Conservation (phyloP, 2,329 filamentous ascomycete species). For the Tolypocladium tundrense region DNA sequence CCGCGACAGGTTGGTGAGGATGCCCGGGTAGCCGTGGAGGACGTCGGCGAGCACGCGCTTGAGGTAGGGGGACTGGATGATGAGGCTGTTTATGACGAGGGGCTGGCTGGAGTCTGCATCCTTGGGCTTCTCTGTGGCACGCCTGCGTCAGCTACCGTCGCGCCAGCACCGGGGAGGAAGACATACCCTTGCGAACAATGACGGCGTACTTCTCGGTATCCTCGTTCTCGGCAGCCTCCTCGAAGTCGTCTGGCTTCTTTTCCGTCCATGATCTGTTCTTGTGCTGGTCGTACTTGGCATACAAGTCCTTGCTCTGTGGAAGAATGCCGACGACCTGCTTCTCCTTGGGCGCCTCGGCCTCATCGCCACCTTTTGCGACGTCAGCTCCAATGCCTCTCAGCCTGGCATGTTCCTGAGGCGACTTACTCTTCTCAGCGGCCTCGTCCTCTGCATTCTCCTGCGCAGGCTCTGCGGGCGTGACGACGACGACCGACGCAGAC, state of each 20-base stretch:
- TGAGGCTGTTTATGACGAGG: slow-evolving; percentile 50
- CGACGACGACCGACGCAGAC: slow-evolving; percentile 2
- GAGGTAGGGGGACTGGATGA: slow-evolving; percentile 52
- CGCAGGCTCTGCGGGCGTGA: not conserved
- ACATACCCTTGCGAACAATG: slow-evolving; percentile 40
- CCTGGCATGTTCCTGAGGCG: not conserved
- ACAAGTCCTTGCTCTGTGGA: slow-evolving; percentile 30
- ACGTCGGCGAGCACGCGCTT: slow-evolving; percentile 45
- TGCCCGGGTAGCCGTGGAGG: slow-evolving; percentile 47
- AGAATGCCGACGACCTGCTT: slow-evolving; percentile 24
- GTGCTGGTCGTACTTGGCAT: slow-evolving; percentile 33
- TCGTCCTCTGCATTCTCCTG: not conserved
- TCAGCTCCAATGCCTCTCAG: not conserved
- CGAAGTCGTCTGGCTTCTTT: slow-evolving; percentile 41
- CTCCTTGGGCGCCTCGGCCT: slow-evolving; percentile 5
- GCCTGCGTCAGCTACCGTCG: no score
- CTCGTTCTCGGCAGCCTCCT: slow-evolving; percentile 48
- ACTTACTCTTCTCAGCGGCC: not conserved
- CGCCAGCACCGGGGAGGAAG: no score
- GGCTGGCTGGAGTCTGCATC: slow-evolving; percentile 49
- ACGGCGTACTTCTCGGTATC: slow-evolving; percentile 52
- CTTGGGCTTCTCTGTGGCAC: slow-evolving; percentile 26
- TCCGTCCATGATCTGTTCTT: slow-evolving; percentile 45
- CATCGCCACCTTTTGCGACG: not conserved
- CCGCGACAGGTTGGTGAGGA: slow-evolving; percentile 48